Conservation (phyloP, 768 basidiomycete genomes). For the Hypholoma sublateritium region DNA sequence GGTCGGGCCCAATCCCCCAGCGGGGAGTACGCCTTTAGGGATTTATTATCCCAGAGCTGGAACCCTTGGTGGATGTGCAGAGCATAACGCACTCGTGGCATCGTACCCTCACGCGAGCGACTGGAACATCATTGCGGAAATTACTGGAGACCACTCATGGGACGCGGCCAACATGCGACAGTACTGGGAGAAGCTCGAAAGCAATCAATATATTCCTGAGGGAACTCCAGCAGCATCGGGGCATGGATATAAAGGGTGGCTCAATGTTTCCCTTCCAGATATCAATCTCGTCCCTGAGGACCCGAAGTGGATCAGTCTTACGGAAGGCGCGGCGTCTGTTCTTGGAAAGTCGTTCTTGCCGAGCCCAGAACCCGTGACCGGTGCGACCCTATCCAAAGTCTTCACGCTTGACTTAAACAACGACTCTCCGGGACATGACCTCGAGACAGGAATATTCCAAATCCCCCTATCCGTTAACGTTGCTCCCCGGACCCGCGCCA, state of each 20-base stretch:
- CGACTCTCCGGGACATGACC: slow-evolving; percentile 5
- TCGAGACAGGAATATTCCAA: slow-evolving; percentile 1
- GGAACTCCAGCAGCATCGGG: slow-evolving; percentile 2
- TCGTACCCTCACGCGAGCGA: slow-evolving; percentile 9
- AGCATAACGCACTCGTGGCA: slow-evolving; percentile 7
- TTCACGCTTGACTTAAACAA: neutral
- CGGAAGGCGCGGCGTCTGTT: slow-evolving; percentile 4
- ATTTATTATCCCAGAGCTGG: slow-evolving; percentile 6
- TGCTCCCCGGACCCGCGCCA: slow-evolving; percentile 4
- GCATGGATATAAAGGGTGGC: slow-evolving; percentile 9
- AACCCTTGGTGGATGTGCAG: slow-evolving; percentile 8
- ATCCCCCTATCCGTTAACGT: slow-evolving; percentile 4
- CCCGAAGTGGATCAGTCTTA: slow-evolving; percentile 1
- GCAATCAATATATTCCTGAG: slow-evolving; percentile 4
- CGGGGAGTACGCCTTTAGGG: slow-evolving; percentile 5
- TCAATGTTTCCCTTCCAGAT: slow-evolving; percentile 2
- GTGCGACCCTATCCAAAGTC: neutral
- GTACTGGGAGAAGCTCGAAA: slow-evolving; percentile 6
- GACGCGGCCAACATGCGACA: slow-evolving; percentile 6
- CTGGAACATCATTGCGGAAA: slow-evolving; percentile 5
- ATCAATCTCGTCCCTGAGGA: slow-evolving; percentile 3
- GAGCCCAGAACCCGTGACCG: neutral
- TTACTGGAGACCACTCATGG: slow-evolving; percentile 7
- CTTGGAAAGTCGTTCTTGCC: slow-evolving; percentile 2
- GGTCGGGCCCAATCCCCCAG: slow-evolving; percentile 8